A percentile compares a stretch with the other conserved stretches of the same genome.
phyloP scores from a whole-genome alignment of 2,329 filamentous ascomycete species.

The Fusarium vanettenii region DNA sequence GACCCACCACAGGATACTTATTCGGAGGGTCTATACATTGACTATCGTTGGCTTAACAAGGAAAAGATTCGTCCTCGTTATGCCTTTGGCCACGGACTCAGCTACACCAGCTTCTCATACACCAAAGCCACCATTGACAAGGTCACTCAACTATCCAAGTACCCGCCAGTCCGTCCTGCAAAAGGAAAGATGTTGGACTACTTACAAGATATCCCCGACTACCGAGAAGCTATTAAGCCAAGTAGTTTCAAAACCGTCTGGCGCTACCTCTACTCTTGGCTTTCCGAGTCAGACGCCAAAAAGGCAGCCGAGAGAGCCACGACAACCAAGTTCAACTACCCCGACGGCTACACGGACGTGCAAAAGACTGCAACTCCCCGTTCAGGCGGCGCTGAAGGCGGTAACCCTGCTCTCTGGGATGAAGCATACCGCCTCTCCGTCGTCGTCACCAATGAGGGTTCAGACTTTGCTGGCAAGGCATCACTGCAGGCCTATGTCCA shows the following conservation, averaged over 20 bases:
- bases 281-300: conserved; percentile 55
- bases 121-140: conserved; percentile 60
- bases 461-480: conserved; percentile 54
- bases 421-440: conserved; percentile 56
- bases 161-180: conserved; percentile 49
- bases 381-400: conserved; percentile 77
- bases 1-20: conserved; percentile 87
- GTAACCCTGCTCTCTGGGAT: conserved; percentile 75
- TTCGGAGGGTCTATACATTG: conserved; percentile 84
- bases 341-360: conserved; percentile 70
- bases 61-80: conserved; percentile 79
- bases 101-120: conserved; percentile 80
- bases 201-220: conserved; percentile 62
- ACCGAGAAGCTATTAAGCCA: conserved; percentile 69
- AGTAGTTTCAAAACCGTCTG: conserved; percentile 67
- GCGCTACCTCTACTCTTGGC: conserved; percentile 78
- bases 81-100: conserved; percentile 88
- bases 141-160: conserved; percentile 55
- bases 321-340: conserved; percentile 67
- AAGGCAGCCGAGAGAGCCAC: conserved; percentile 53
- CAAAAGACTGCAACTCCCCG: conserved; percentile 56
- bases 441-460: conserved; percentile 66
- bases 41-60: conserved; percentile 91
- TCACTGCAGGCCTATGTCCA: conserved; percentile 60
- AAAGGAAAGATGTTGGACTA: conserved; percentile 59